Evolutionary conservation across 148 eudicot genomes (phyloP).

Genomic region (Persicaria tinctoria): DNA sequence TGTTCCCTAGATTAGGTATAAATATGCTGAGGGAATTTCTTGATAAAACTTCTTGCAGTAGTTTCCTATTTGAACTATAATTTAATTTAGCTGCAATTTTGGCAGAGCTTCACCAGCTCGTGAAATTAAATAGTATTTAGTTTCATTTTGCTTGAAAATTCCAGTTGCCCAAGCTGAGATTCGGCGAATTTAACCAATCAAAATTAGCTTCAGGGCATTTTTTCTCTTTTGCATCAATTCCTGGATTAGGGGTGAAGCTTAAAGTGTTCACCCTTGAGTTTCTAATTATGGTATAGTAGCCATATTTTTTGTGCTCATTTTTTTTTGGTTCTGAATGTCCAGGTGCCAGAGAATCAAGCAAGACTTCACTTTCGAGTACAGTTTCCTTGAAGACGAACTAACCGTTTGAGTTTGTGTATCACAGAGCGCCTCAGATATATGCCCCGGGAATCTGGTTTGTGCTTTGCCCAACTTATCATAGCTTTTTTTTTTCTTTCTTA

Average conservation of each 20-base stretch:
- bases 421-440: not conserved
- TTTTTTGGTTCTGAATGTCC: slow-evolving; percentile 5
- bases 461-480: not conserved
- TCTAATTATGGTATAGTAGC: not conserved
- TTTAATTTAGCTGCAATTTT: not conserved
- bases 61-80: slow-evolving; percentile 5
- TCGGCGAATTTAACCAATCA: not conserved
- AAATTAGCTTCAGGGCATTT: not conserved
- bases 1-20: not conserved
- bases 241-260: not conserved
- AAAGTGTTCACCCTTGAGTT: not conserved
- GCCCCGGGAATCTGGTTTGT: not conserved
- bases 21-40: not conserved
- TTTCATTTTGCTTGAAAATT: not conserved
- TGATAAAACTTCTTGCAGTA: not conserved
- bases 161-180: not conserved
- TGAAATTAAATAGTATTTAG: not conserved
- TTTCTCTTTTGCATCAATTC: not conserved
- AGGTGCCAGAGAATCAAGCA: slow-evolving; percentile 88
- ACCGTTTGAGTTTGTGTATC: slow-evolving; percentile 23
- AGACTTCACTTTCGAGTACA: slow-evolving; percentile 69
- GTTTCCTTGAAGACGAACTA: slow-evolving; percentile 88
- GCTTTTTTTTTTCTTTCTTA: not conserved
- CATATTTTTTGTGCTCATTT: not conserved
- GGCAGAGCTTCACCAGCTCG: not conserved